phyloP scores from a whole-genome alignment of 202 grass and related monocot species.

The Panicum hallii region DNA sequence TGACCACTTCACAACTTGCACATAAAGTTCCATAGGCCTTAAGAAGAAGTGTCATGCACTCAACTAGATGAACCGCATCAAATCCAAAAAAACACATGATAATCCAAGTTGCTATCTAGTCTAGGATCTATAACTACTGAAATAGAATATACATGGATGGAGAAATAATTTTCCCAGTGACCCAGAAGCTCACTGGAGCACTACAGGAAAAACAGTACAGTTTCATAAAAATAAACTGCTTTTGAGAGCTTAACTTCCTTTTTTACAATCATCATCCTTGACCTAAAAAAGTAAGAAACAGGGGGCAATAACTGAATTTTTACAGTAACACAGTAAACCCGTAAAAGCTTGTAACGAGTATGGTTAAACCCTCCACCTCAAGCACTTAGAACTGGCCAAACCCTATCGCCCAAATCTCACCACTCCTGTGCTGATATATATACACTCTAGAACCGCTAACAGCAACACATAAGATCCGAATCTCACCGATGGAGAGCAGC shows the following conservation, averaged over 20 bases:
- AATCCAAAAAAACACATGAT: not conserved
- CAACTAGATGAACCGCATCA: not conserved
- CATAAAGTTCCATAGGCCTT: not conserved
- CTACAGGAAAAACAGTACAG: not conserved
- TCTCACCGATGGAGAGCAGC: slow-evolving; percentile 89
- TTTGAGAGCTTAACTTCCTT: not conserved
- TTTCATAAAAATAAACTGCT: not conserved
- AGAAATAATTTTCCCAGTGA: not conserved
- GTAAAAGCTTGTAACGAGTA: not conserved
- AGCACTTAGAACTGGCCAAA: slow-evolving; percentile 7
- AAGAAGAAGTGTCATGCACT: not conserved
- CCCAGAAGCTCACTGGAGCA: not conserved
- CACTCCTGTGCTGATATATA: no score
- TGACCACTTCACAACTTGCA: not conserved
- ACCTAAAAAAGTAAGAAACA: not conserved
- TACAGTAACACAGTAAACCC: not conserved
- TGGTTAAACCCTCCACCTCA: no score
- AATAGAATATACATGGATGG: not conserved
- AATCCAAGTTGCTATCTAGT: not conserved
- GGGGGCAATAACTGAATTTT: not conserved
- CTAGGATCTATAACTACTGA: not conserved
- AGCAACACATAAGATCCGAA: slow-evolving; percentile 19
- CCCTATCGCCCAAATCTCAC: not conserved
- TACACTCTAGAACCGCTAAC: not conserved
- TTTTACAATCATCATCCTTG: not conserved